Conservation (phyloP, 2,329 filamentous ascomycete genomes). For the Fusarium mundagurra region DNA sequence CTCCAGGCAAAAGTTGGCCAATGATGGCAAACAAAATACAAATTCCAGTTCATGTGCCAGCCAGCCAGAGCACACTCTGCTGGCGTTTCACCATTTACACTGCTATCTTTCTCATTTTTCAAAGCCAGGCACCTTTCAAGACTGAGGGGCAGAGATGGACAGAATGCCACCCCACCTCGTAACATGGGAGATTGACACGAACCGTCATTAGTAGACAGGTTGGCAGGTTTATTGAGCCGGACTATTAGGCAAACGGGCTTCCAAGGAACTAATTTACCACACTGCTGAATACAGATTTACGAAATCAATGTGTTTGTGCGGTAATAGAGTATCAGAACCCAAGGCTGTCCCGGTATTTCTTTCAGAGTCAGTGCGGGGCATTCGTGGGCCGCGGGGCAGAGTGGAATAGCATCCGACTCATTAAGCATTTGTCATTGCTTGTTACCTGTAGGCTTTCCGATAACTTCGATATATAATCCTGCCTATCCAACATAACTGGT, state of each 20-base stretch:
- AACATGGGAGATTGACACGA: background rate
- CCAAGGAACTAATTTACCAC: too few relatives aligned
- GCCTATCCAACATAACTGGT: background rate
- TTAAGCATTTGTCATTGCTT: conserved; percentile 41
- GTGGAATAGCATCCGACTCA: conserved; percentile 23
- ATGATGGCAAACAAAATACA: background rate
- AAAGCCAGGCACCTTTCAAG: background rate
- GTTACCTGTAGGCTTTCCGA: background rate
- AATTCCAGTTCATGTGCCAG: background rate
- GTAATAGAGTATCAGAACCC: background rate
- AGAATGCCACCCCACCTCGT: background rate
- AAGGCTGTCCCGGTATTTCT: conserved; percentile 5
- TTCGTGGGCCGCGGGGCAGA: conserved; percentile 22
- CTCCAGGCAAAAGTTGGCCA: background rate
- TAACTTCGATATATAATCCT: background rate
- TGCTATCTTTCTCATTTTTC: background rate
- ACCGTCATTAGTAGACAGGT: background rate
- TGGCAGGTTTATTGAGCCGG: background rate
- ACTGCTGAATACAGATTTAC: background rate
- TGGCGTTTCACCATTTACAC: background rate
- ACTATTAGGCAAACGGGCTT: background rate
- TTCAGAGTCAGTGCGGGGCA: conserved; percentile 40
- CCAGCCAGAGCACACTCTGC: background rate
- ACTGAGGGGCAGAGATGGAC: conserved; percentile 12
- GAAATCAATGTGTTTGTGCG: background rate